A percentile compares a stretch with the other conserved stretches of the same genome.
Conservation (phyloP, 495 filamentous ascomycete species). For the Platismatia glauca region DNA sequence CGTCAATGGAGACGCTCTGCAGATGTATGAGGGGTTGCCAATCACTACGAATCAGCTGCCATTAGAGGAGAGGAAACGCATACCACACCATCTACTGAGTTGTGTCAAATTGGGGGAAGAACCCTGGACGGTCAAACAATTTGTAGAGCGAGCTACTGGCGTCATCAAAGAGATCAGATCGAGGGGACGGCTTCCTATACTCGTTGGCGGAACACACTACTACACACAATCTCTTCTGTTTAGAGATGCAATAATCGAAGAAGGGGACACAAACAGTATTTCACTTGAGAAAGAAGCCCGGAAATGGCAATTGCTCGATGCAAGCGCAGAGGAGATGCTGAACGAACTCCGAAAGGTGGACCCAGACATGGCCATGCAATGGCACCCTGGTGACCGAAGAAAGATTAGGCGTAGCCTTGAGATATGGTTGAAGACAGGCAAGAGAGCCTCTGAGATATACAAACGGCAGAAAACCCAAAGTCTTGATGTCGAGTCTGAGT, state of each 20-base stretch:
- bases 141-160: constrained; percentile 55
- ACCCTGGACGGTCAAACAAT: constrained; percentile 72
- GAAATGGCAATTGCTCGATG: constrained; percentile 64
- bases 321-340: constrained; percentile 59
- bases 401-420: constrained; percentile 87
- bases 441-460: constrained; percentile 79
- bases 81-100: constrained; percentile 85
- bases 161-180: constrained; percentile 69
- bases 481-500: background rate
- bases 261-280: constrained; percentile 23
- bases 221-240: constrained; percentile 87
- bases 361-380: constrained; percentile 77
- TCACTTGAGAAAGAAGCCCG: constrained; percentile 22
- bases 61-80: constrained; percentile 59
- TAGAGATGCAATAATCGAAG: constrained; percentile 49
- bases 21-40: constrained; percentile 87
- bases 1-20: constrained; percentile 99
- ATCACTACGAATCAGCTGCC: constrained; percentile 94
- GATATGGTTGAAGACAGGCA: constrained; percentile 74
- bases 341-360: constrained; percentile 69
- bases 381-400: constrained; percentile 87
- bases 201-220: constrained; percentile 93
- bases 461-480: constrained; percentile 48
- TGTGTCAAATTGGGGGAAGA: constrained; percentile 62
- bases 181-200: constrained; percentile 71